Percentiles rank a stretch among this genome's conserved stretches.
phyloP scores from a whole-genome alignment of 768 basidiomycete genomes.

The Serpula lacrymans region DNA sequence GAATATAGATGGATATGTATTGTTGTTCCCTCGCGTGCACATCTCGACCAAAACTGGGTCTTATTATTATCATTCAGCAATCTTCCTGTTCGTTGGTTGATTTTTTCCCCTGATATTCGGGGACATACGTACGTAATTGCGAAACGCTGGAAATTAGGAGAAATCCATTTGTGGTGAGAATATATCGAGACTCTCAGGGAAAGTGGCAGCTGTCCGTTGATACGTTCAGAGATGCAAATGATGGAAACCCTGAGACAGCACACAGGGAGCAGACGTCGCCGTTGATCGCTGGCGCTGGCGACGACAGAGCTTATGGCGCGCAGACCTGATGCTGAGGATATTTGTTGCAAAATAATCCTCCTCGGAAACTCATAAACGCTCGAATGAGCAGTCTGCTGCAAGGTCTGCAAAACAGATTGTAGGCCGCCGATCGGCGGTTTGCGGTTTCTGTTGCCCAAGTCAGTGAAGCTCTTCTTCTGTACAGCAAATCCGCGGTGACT shows the following conservation, averaged over 20 bases:
- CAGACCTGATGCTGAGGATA: too few relatives aligned
- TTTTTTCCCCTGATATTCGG: constrained; percentile 58
- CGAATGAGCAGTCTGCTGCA: too few relatives aligned
- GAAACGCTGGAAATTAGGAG: constrained; percentile 26
- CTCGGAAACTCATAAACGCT: too few relatives aligned
- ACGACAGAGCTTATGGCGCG: too few relatives aligned
- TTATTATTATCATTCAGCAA: constrained; percentile 56
- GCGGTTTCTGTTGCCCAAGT: constrained; percentile 25
- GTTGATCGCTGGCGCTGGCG: constrained; percentile 8
- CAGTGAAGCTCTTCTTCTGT: too few relatives aligned
- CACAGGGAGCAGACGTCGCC: not conserved
- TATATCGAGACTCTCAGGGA: constrained; percentile 19
- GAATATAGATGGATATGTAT: constrained; percentile 69
- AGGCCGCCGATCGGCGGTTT: constrained; percentile 26
- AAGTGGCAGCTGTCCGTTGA: constrained; percentile 13
- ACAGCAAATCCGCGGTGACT: too few relatives aligned
- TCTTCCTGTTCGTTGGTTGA: constrained; percentile 43
- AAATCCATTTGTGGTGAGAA: constrained; percentile 34
- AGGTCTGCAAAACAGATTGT: constrained; percentile 5
- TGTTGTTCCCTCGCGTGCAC: constrained; percentile 70
- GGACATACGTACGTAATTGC: constrained; percentile 59
- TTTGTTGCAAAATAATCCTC: too few relatives aligned
- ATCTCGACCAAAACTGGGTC: constrained; percentile 50
- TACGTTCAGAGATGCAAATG: constrained; percentile 6
- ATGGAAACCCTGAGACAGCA: too few relatives aligned